phyloP scores from a whole-genome alignment of 2,329 filamentous ascomycete species.

The Trichoderma harzianum region DNA sequence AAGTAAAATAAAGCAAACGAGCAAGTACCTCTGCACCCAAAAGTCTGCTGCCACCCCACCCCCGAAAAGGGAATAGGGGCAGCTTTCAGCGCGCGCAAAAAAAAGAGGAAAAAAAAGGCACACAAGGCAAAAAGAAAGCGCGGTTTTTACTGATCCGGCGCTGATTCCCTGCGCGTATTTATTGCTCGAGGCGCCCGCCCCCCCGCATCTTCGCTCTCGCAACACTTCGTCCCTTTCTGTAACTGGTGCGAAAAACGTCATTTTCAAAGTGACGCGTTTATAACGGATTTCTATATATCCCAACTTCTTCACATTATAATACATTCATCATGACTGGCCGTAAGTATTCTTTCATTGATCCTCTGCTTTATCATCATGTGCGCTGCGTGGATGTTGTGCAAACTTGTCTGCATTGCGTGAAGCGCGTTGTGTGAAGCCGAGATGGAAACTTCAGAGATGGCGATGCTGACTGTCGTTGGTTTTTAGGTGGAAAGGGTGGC shows the following conservation, averaged over 20 bases:
- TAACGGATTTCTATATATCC: slow-evolving; percentile 11
- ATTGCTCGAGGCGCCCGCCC: slow-evolving; percentile 26
- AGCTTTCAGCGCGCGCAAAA: neutral
- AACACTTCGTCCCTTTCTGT: slow-evolving; percentile 17
- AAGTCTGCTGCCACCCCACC: slow-evolving; percentile 16
- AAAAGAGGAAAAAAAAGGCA: neutral
- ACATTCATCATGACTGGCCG: slow-evolving; percentile 64
- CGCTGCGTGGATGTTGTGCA: neutral
- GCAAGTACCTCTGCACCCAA: slow-evolving; percentile 9
- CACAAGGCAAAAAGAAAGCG: no score
- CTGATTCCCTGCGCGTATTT: slow-evolving; percentile 40
- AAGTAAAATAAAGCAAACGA: slow-evolving; percentile 6
- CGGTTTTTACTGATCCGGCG: slow-evolving; percentile 23
- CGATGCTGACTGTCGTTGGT: slow-evolving; percentile 42
- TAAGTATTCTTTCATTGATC: slow-evolving; percentile 46
- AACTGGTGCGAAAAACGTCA: neutral
- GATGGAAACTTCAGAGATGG: neutral
- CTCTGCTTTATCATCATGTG: neutral
- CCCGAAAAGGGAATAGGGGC: slow-evolving; percentile 19
- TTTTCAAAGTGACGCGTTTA: slow-evolving; percentile 3
- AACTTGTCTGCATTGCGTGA: neutral
- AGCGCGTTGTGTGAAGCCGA: neutral
- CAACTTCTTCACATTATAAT: slow-evolving; percentile 18
- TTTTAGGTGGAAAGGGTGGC: slow-evolving; percentile 83
- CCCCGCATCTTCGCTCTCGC: slow-evolving; percentile 28